Evolutionary conservation across 768 basidiomycete genomes (phyloP), one percentile per base, ranked within the genome.

Genomic region (Termitomyces sp.): DNA sequence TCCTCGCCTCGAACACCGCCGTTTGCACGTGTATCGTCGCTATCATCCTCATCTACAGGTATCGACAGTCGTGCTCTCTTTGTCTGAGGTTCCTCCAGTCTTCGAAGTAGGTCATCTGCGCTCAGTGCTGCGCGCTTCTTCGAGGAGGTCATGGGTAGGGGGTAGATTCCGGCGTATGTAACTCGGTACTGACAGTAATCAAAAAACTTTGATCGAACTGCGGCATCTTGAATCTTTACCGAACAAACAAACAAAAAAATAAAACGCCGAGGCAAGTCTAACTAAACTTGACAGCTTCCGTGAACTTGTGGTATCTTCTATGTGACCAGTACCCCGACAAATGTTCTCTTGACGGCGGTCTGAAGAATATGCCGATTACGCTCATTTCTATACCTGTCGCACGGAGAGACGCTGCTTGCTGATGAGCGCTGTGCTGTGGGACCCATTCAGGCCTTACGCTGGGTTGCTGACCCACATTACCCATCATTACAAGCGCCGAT

Each of bases 71-170:
- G 72, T 46, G 64, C 59, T 56, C 70, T 73, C 62, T 83, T 81
- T 2, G 61, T 55, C 1, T 64, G 59, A 21, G 68, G 70, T 35
- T 69, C 73, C 56, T 83, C 81, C 58, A 75, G 75, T 49, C 68
- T 65, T 56, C 70, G 74, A 46, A 81, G 68, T 8, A 81, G 66
- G 45, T 81, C 80, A 56, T 82, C 81, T 0, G 72, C 65, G 37
- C 74, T 76, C 24, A 76, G 53, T 0, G 37, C 49, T 17, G 64
- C 58, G 58, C 70, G 68, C 40, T 68, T 66, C 56, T 66, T 70
- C 38, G 35, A 45, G 38, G 45, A 45, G 43, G 51, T 12, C 56
- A 62, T 63, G 59, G 37, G 12, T 28, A 2, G 1, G 30, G 28
- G 28, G 7, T 3, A 8, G 5, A 34, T 8, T 2, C n/a, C 14